Evolutionary conservation across 352 stramenopile species (phyloP).

Genomic region (Globisporangium parvum): DNA sequence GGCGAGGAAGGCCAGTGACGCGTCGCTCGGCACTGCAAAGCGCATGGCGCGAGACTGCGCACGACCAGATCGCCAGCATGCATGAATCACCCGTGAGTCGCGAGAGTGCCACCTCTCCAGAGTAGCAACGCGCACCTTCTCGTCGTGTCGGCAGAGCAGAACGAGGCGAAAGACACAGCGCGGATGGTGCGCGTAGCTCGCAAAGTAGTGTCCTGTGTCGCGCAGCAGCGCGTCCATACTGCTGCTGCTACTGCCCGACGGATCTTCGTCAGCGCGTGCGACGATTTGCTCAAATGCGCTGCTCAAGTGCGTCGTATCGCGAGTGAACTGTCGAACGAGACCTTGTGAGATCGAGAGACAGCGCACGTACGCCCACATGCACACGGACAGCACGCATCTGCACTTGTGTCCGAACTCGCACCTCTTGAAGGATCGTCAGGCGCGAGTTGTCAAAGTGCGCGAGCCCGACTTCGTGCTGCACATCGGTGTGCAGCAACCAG

Average conservation of each 20-base stretch:
- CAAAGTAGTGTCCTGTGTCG: conserved; percentile 27
- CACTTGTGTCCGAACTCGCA: conserved; percentile 1
- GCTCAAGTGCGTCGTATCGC: conserved; percentile 18
- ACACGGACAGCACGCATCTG: too few species aligned
- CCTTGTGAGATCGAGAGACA: not conserved
- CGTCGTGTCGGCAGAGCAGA: conserved; percentile 9
- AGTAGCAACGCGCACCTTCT: not conserved
- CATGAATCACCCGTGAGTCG: conserved; percentile 4
- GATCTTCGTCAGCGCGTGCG: not conserved
- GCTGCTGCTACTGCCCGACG: conserved; percentile 3
- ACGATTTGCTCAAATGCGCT: conserved; percentile 16
- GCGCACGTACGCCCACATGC: too few species aligned
- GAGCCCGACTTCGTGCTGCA: conserved; percentile 40
- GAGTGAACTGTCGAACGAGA: conserved; percentile 27
- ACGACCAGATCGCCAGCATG: not conserved
- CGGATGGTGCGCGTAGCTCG: not conserved
- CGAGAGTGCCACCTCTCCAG: conserved; percentile 1
- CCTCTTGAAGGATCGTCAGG: conserved; percentile 31
- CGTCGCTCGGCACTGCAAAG: conserved; percentile 4
- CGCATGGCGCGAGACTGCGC: conserved; percentile 11
- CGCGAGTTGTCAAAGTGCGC: conserved; percentile 14
- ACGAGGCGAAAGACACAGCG: conserved; percentile 4
- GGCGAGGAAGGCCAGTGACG: conserved; percentile 20
- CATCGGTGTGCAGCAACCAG: conserved; percentile 1
- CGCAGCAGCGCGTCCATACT: conserved; percentile 30